phyloP scores from a whole-genome alignment of 2,329 filamentous ascomycete species.

The Akanthomyces lecanii region DNA sequence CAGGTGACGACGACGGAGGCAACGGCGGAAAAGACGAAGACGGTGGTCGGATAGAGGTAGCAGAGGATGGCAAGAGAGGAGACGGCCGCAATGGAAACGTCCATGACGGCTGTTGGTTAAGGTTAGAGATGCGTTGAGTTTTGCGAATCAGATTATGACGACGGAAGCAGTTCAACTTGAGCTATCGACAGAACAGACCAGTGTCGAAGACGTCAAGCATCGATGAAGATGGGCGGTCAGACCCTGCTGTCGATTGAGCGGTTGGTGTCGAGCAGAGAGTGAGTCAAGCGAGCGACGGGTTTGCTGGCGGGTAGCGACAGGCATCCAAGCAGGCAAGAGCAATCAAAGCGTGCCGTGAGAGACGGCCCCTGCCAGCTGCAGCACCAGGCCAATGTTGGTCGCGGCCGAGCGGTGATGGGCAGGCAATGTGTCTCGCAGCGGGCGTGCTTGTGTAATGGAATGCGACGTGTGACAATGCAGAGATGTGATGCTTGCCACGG shows the following conservation, averaged over 20 bases:
- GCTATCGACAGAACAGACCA: background rate
- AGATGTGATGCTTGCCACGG: background rate
- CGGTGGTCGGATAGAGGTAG: slow-evolving; percentile 53
- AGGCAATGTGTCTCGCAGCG: background rate
- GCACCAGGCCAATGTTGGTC: slow-evolving; percentile 3
- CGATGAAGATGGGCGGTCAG: background rate
- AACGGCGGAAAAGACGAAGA: slow-evolving; percentile 55
- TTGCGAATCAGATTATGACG: background rate
- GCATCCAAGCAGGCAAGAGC: slow-evolving; percentile 6
- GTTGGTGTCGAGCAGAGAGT: background rate
- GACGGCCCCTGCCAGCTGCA: slow-evolving; percentile 18
- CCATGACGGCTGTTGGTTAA: slow-evolving; percentile 12
- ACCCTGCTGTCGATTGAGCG: background rate
- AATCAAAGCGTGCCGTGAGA: background rate
- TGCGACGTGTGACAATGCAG: slow-evolving; percentile 5
- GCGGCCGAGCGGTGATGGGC: background rate
- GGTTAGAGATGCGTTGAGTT: background rate
- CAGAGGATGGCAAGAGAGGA: slow-evolving; percentile 44
- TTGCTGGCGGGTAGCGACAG: slow-evolving; percentile 3
- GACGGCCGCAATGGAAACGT: slow-evolving; percentile 22
- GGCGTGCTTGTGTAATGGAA: slow-evolving; percentile 7
- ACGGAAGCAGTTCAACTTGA: background rate
- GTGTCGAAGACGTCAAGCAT: background rate
- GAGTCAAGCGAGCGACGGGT: slow-evolving; percentile 3
- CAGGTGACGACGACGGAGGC: slow-evolving; percentile 49